Evolutionary conservation across 2,329 filamentous ascomycete genomes (phyloP).

Genomic region (Talaromyces marneffei): DNA sequence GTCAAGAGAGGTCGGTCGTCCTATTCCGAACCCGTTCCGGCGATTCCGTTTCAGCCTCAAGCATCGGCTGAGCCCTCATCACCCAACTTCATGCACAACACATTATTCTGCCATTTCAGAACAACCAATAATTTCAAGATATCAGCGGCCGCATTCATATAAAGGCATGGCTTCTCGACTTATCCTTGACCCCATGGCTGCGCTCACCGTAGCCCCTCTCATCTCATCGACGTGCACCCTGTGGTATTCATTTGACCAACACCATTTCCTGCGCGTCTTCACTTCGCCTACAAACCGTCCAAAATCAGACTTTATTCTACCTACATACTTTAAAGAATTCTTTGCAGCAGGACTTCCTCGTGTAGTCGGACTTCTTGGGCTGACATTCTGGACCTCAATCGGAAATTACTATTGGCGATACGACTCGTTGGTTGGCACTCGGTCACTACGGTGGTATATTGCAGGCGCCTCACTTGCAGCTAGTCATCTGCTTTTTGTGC

Average conservation of each 20-base stretch:
- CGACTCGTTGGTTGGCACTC: neutral
- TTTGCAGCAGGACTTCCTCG: constrained; percentile 34
- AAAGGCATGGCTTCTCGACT: constrained; percentile 6
- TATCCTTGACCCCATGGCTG: constrained; percentile 7
- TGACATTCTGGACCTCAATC: constrained; percentile 14
- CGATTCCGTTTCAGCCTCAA: neutral
- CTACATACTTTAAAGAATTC: constrained; percentile 41
- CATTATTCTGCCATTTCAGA: neutral
- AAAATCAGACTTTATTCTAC: constrained; percentile 30
- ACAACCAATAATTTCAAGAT: neutral
- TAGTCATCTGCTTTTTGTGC: constrained; percentile 12
- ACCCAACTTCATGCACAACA: neutral
- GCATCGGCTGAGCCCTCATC: neutral
- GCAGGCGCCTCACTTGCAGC: constrained; percentile 4
- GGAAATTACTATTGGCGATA: constrained; percentile 13
- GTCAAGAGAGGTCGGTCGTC: too few species aligned
- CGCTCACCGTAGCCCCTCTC: constrained; percentile 42
- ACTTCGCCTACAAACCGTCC: constrained; percentile 16
- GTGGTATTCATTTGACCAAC: constrained; percentile 41
- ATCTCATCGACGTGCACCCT: constrained; percentile 46
- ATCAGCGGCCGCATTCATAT: too few species aligned
- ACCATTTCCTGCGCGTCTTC: constrained; percentile 21
- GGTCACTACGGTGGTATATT: constrained; percentile 9
- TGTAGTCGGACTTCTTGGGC: constrained; percentile 31
- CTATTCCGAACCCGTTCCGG: neutral